Base-by-base conservation (phyloP, 1,284 basidiomycete genomes). In the Cutaneotrichosporon daszewskae region DNA sequence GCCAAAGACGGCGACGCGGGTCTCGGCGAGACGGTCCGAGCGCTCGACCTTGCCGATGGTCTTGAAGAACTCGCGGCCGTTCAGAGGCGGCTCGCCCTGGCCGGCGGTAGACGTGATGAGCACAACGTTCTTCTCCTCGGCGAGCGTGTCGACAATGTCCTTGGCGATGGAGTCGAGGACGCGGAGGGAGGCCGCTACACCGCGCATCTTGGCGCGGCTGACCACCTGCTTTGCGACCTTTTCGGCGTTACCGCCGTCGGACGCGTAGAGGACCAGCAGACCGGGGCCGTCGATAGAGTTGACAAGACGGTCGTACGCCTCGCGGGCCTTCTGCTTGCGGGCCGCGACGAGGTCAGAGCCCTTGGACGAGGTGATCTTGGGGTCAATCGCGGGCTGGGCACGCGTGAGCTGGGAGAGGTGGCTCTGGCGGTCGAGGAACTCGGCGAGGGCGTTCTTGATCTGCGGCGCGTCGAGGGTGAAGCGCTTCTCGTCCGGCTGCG, bases 41-140 rank as follows among this genome's bases (percentile, higher is more conserved):
- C 76, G 76, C 38, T 51, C 45, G 24, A 83, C 78, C 37, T 82
- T 82, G 62, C 84, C 84, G 52, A 92, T 58, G 3, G 86, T 79
- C 75, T 95, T 98, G 77, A 85, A 84, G 66, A 92, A 83, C 47
- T 82, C 82, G 35, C 95, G 80, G 29, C 86, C 94, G 69, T 98
- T 98, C 74, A 97, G 92, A 19, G 94, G 95, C 36, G 90, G 82
- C 73, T 98, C 94, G 49, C 95, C 94, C 72, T 98, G 95, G 20
- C 94, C 95, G n/a, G 95, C 94, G n/a, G 86, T 87, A 26, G 89
- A 94, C 12, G 88, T 91, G 56, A 98, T 75, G 67, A 98, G 85
- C 16, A 80, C 80, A 46, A 97, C 85, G 60, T 91, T 81, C 53
- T 71, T 72, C 71, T 79, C 78, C 26, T 72, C 68, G 48, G 68